Conservation (phyloP, 2,329 filamentous ascomycete species). For the Bertia moriformis region DNA sequence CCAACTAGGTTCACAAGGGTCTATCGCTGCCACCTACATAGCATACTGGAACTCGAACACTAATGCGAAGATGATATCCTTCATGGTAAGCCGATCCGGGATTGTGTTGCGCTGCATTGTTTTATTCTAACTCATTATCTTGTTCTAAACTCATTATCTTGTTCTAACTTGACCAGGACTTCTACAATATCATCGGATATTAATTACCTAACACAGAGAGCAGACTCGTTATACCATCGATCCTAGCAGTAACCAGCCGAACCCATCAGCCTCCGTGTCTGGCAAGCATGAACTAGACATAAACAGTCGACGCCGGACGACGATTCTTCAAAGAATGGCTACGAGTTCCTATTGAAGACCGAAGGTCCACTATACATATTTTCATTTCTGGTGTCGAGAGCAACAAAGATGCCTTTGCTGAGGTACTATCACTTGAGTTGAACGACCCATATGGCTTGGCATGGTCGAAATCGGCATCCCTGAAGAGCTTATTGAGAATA, state of each 20-base stretch:
- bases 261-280: conserved; percentile 30
- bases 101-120: too few relatives aligned
- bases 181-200: conserved; percentile 33
- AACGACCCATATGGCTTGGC: conserved; percentile 12
- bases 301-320: conserved; percentile 26
- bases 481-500: conserved; percentile 19
- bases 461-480: conserved; percentile 7
- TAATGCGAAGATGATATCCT: too few relatives aligned
- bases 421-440: conserved; percentile 9
- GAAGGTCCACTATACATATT: conserved; percentile 12
- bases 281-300: conserved; percentile 27
- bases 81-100: too few relatives aligned
- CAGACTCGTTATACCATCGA: conserved; percentile 30
- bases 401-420: conserved; percentile 6
- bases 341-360: conserved; percentile 14
- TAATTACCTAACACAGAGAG: conserved; percentile 23
- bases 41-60: too few relatives aligned
- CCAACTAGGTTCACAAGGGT: too few relatives aligned
- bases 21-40: too few relatives aligned
- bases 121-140: too few relatives aligned
- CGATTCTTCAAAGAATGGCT: conserved; percentile 26
- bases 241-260: conserved; percentile 27
- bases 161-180: conserved; percentile 19
- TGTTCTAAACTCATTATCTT: too few relatives aligned
- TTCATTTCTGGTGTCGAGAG: conserved; percentile 18